Base-by-base conservation (phyloP, 2,329 filamentous ascomycete genomes). In the Mollisia scopiformis region DNA sequence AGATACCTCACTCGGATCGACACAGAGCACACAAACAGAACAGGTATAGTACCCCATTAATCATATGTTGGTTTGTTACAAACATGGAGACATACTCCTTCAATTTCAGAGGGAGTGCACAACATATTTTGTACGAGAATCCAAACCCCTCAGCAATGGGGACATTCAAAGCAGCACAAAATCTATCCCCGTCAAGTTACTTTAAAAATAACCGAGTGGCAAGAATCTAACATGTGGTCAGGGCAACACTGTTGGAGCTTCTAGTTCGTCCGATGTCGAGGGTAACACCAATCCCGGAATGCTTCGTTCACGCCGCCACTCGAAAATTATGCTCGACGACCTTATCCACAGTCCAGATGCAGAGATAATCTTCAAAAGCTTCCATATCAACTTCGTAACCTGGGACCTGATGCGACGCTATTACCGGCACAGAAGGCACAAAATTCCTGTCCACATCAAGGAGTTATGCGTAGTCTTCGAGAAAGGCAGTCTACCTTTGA, bases 311-410 rank as follows among this genome's bases (percentile, higher is more conserved):
- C 23, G 43, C n/a, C 43, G 28, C 13, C 55, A 57, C 33, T 50
- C 55, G 1, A 39, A 50, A 23, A 41, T 57, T 13, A 57, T 57
- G 8, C 31, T 57, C 21, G 14, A 51, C 30, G 43, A 57, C 33
- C 19, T 57, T 6, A 21, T 57, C 6, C 33, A 50, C 16, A 39
- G 30, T 23, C 28, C 43, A 25, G 55, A 50, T 30, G 31, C 30
- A 28, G 33, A 57, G 19, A 13, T 16, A 6, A 39, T 57, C 13
- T 46, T 57, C 14, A 31, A 27, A 51, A 27, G 23, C 21, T 25
- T 57, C 14, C 16, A 57, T 25, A 23, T 57, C 16, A 37, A 50
- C 51, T 41, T 11, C 23, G 28, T 6, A 19, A 57, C 46, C 11
- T 50, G 46, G 55, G 27, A 30, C 21, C 7, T 43, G 31, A 50